A percentile compares a stretch with the other conserved stretches of the same genome.
These are phyloP conservation scores for Huntiella bhutanensis DNA, from an alignment of 2,329 filamentous ascomycete genomes.

Conservation along the genomic window DNA sequence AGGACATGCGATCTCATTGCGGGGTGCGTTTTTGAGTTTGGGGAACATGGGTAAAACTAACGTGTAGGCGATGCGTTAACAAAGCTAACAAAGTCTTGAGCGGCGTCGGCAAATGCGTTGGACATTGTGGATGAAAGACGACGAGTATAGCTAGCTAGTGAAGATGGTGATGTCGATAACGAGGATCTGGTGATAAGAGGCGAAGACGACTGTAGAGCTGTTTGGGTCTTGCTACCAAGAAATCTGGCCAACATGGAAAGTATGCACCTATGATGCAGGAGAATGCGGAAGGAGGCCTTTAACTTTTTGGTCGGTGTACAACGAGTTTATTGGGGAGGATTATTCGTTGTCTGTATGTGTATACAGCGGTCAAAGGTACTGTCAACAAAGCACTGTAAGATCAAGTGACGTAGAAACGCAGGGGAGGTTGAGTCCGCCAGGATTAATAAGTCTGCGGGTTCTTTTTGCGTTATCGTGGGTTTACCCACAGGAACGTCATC, in stretches of 20 bases:
- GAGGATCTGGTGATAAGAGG: background rate
- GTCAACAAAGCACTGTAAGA: background rate
- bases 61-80: conserved; percentile 88
- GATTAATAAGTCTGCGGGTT: no score
- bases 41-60: conserved; percentile 25
- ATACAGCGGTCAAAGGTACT: background rate
- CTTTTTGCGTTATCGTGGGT: no score
- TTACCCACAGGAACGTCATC: no score
- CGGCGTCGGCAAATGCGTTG: conserved; percentile 26
- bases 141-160: background rate
- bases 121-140: conserved; percentile 26
- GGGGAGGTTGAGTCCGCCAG: no score
- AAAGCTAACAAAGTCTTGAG: conserved; percentile 77
- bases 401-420: no score
- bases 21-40: background rate
- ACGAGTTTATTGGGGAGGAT: no score
- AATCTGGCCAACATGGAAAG: conserved; percentile 7
- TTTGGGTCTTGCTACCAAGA: conserved; percentile 6
- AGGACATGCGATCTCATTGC: no score
- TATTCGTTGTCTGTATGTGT: no score
- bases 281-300: no score
- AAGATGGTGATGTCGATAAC: background rate
- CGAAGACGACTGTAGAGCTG: background rate
- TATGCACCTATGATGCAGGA: background rate
- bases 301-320: background rate